Conservation (phyloP, 768 basidiomycete species). For the Suillus subaureus region DNA sequence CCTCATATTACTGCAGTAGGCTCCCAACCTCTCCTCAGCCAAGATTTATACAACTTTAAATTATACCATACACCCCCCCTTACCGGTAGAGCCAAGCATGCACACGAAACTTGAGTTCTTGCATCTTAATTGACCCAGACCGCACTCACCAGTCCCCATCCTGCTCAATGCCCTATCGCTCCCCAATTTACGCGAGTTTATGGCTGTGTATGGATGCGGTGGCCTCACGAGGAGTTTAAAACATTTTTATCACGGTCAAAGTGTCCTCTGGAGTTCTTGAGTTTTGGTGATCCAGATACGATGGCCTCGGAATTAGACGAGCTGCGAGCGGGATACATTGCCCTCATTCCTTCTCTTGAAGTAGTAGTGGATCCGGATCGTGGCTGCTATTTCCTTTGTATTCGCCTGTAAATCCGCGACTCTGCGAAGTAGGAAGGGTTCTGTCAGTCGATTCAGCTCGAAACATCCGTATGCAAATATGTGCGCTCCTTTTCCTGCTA, state of each 20-base stretch:
- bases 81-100: constrained; percentile 1
- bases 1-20: constrained; percentile 1
- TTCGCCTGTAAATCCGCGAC: no score
- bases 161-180: neutral
- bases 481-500: no score
- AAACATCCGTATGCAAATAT: no score
- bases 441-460: no score
- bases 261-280: neutral
- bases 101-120: constrained; percentile 20
- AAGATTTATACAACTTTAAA: constrained; percentile 8
- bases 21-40: neutral
- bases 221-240: neutral
- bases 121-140: neutral
- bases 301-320: neutral
- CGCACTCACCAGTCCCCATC: neutral
- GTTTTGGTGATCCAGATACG: neutral
- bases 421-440: no score
- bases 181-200: neutral
- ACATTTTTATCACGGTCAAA: neutral
- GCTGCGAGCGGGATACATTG: neutral
- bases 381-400: no score
- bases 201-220: neutral
- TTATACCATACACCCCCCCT: neutral
- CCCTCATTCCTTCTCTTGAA: neutral
- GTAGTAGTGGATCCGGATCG: neutral